phyloP scores from a whole-genome alignment of 495 filamentous ascomycete genomes.

The Aspergillus taichungensis region DNA sequence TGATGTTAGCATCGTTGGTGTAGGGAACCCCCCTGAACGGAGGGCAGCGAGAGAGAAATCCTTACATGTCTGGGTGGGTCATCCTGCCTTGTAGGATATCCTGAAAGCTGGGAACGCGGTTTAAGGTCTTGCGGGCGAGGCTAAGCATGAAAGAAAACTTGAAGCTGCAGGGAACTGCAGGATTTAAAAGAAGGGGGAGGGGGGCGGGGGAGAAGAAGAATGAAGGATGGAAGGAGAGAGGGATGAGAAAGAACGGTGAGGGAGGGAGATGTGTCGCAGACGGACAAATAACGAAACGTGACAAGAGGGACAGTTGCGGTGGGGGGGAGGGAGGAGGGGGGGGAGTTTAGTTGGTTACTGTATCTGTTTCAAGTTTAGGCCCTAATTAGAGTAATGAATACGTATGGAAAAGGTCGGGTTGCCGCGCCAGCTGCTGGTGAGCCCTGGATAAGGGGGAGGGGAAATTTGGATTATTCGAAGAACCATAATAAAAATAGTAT shows the following conservation, averaged over 20 bases:
- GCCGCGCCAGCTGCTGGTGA: slow-evolving; percentile 1
- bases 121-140: slow-evolving; percentile 42
- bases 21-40: slow-evolving; percentile 7
- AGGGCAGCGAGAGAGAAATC: slow-evolving; percentile 4
- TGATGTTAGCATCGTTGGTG: slow-evolving; percentile 13
- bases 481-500: not conserved
- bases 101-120: slow-evolving; percentile 52
- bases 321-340: slow-evolving; percentile 4
- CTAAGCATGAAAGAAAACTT: slow-evolving; percentile 39
- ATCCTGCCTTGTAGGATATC: slow-evolving; percentile 52
- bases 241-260: slow-evolving; percentile 23
- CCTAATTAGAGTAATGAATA: slow-evolving; percentile 3
- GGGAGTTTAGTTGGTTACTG: not conserved
- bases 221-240: slow-evolving; percentile 16
- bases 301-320: slow-evolving; percentile 7
- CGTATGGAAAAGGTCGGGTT: slow-evolving; percentile 2
- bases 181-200: slow-evolving; percentile 14
- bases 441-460: not conserved
- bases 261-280: slow-evolving; percentile 13
- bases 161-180: slow-evolving; percentile 28
- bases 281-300: slow-evolving; percentile 14
- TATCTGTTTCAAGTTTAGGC: slow-evolving; percentile 36
- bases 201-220: slow-evolving; percentile 13
- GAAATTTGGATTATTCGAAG: not conserved
- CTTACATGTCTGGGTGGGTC: slow-evolving; percentile 47